These are phyloP conservation scores for Aspergillus carlsbadensis DNA, from an alignment of 495 filamentous ascomycete species.

Conservation along the genomic window DNA sequence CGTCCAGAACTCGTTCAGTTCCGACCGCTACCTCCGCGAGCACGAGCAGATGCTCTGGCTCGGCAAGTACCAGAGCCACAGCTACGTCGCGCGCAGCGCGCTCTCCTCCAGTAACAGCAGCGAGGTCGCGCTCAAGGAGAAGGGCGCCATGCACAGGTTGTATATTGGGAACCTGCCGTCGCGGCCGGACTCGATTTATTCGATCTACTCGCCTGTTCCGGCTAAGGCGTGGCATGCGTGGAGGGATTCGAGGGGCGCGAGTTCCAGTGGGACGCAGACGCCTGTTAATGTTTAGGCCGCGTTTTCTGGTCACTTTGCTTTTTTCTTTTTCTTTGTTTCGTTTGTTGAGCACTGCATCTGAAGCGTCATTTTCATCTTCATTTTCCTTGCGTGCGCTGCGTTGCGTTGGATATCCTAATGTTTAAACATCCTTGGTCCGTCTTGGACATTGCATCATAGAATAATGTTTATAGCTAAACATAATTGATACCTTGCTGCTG, in stretches of 20 bases:
- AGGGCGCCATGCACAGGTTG: not conserved
- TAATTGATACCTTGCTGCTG: no score
- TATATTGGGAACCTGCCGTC: slow-evolving; percentile 3
- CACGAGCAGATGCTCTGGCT: slow-evolving; percentile 70
- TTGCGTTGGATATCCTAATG: no score
- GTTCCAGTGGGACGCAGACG: slow-evolving; percentile 7
- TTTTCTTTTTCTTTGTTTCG: not conserved
- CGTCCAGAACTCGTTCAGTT: slow-evolving; percentile 57
- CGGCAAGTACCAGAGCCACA: slow-evolving; percentile 39
- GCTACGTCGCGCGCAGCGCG: slow-evolving; percentile 16
- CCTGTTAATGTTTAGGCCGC: not conserved
- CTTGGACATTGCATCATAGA: no score
- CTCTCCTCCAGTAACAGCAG: slow-evolving; percentile 3
- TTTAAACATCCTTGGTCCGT: no score
- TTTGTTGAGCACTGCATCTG: not conserved
- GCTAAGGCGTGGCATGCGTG: not conserved
- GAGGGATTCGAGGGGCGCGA: slow-evolving; percentile 6
- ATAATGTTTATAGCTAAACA: no score
- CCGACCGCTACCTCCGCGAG: slow-evolving; percentile 60
- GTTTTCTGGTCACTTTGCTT: not conserved
- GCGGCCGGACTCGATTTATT: slow-evolving; percentile 7
- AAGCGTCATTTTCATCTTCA: not conserved
- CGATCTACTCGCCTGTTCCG: slow-evolving; percentile 4
- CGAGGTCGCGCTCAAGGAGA: slow-evolving; percentile 3
- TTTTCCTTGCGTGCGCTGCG: no score